These are phyloP conservation scores for Aureobasidium leucospermi DNA, from an alignment of 2,329 filamentous ascomycete genomes.

Conservation along the genomic window DNA sequence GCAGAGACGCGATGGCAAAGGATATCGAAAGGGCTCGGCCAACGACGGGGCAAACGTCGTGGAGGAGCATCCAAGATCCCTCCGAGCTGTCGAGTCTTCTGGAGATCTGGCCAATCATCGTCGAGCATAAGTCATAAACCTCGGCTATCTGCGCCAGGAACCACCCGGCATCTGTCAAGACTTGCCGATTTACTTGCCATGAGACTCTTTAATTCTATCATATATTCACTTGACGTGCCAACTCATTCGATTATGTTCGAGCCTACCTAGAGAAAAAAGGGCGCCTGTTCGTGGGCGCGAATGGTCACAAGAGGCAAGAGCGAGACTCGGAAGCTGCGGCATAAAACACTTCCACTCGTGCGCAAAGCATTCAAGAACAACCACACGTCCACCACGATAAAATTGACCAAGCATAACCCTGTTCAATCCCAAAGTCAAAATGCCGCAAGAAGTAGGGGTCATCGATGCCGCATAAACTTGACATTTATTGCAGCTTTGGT, in stretches of 20 bases:
- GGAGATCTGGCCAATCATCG: conserved; percentile 5
- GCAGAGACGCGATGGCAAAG: conserved; percentile 3
- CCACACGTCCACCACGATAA: not conserved
- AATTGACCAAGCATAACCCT: not conserved
- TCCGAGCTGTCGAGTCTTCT: not conserved
- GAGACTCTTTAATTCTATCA: not conserved
- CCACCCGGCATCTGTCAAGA: not conserved
- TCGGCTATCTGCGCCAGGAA: not conserved
- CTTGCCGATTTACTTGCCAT: conserved; percentile 8
- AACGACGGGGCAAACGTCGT: conserved; percentile 8
- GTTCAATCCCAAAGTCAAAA: not conserved
- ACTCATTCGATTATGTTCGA: too few species aligned
- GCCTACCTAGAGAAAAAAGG: not conserved
- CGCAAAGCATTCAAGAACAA: not conserved
- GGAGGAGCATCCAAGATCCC: not conserved
- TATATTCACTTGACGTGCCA: too few species aligned
- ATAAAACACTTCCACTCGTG: not conserved
- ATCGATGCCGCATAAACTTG: not conserved
- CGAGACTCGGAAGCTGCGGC: not conserved
- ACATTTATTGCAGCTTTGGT: not conserved
- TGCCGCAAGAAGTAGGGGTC: not conserved
- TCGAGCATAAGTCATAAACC: not conserved
- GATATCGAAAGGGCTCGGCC: not conserved
- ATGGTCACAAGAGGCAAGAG: not conserved
- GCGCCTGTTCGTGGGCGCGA: not conserved